Evolutionary conservation across 805 yeast species (phyloP), one percentile per base, ranked within the genome.

Genomic region (Sugiyamaella floridensis): DNA sequence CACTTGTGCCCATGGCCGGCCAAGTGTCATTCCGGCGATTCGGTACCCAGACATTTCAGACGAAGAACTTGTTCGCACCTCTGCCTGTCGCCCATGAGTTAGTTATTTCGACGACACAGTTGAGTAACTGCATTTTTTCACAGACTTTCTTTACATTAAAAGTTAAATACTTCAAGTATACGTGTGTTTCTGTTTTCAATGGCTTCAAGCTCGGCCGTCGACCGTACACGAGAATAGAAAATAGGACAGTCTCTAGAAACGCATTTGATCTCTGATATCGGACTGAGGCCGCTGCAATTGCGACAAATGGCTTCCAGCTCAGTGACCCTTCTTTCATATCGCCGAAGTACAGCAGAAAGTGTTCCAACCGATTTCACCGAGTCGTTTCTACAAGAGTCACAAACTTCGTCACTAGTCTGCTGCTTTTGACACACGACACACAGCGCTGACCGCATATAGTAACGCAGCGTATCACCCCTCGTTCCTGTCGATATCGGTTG

Each of bases 1-100:
- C 58, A 81, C 77, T 51, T 89, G 96, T 71, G 96, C 96, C 0
- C 96, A 88, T 65, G 95, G 95, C 0, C 67, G 96, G 52, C 95
- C 95, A 0, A 78, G 89, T 0, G 64, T 84, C 11, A 76, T 80
- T 1, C 89, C 90, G 0, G 32, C 59, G 32, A 12, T 32, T 8
- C 37, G 37, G 10, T 32, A 32, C 37, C 37, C 37, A 11, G 37
- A 14, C 12, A 32, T 32, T 10, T 11, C 37, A 4, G 37, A 32
- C n/a, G n/a, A 32, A 10, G n/a, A 32, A 14, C 8, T 32, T 3
- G 9, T 32, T 32, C 4, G 9, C 4, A 14, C 4, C 4, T 32
- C 4, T 32, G n/a, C 37, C 9, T 14, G n/a, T 32, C 8, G n/a
- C 4, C 37, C 26, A 6, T 22, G 26, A 22, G 6, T 22, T 3